phyloP scores from a whole-genome alignment of 1,139 yeast genomes.

The Starmera stellimalicola region DNA sequence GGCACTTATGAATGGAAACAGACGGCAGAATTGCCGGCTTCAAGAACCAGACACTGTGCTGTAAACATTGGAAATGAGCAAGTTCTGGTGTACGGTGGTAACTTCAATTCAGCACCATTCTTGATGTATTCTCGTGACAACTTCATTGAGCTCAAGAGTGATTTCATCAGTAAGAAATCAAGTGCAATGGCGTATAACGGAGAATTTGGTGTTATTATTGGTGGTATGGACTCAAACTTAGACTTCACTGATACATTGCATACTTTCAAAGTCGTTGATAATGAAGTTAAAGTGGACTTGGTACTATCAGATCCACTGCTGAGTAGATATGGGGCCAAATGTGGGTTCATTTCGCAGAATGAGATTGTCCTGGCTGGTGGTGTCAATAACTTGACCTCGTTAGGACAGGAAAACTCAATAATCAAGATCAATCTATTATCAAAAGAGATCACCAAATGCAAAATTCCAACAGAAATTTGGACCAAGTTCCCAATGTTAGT shows the following conservation, averaged over 20 bases:
- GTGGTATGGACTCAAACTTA: slow-evolving; percentile 40
- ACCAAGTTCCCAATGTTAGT: slow-evolving; percentile 41
- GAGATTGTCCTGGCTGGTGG: slow-evolving; percentile 52
- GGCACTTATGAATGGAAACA: slow-evolving; percentile 25
- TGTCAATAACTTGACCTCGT: slow-evolving; percentile 33
- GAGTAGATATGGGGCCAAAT: slow-evolving; percentile 41
- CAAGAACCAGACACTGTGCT: slow-evolving; percentile 48
- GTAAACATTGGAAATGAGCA: slow-evolving; percentile 25
- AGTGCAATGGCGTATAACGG: slow-evolving; percentile 29
- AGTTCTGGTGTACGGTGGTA: slow-evolving; percentile 50
- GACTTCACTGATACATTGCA: slow-evolving; percentile 25
- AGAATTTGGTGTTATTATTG: slow-evolving; percentile 37
- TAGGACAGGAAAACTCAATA: slow-evolving; percentile 29
- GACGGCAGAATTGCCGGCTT: slow-evolving; percentile 29
- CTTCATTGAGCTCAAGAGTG: slow-evolving; percentile 10
- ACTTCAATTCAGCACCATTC: slow-evolving; percentile 18
- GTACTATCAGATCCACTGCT: slow-evolving; percentile 19
- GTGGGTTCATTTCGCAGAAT: slow-evolving; percentile 18
- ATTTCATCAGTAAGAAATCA: slow-evolving; percentile 20
- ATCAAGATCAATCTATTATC: slow-evolving; percentile 25
- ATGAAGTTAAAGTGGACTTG: slow-evolving; percentile 7
- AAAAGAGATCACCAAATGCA: slow-evolving; percentile 19
- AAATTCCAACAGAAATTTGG: slow-evolving; percentile 30
- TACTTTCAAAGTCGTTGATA: slow-evolving; percentile 22
- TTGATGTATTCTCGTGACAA: slow-evolving; percentile 19